Evolutionary conservation across 768 basidiomycete genomes (phyloP).

Genomic region (Mycena belliarum): DNA sequence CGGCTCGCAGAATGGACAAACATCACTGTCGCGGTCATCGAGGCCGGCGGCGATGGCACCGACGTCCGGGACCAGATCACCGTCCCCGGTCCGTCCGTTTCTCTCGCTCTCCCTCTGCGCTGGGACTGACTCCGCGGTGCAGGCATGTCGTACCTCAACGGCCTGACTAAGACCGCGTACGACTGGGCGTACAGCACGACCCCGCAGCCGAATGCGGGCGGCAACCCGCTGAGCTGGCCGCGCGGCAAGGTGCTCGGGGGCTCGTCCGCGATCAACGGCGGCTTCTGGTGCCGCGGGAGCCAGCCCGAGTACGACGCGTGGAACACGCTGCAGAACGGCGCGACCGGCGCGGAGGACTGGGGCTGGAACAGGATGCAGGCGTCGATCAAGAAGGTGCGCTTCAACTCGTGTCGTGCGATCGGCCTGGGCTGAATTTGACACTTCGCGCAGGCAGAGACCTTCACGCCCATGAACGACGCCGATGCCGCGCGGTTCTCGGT

Average conservation of each 20-base stretch:
- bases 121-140: not conserved
- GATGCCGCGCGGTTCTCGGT: slow-evolving; percentile 13
- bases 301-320: slow-evolving; percentile 29
- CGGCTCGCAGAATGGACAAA: slow-evolving; percentile 19
- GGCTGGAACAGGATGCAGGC: slow-evolving; percentile 32
- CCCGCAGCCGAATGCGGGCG: slow-evolving; percentile 12
- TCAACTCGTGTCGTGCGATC: too few relatives aligned
- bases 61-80: slow-evolving; percentile 15
- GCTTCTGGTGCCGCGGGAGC: slow-evolving; percentile 28
- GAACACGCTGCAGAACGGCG: slow-evolving; percentile 23
- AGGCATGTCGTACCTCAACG: slow-evolving; percentile 23
- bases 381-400: slow-evolving; percentile 30
- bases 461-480: slow-evolving; percentile 18
- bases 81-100: slow-evolving; percentile 11
- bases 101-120: not conserved
- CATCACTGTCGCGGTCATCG: slow-evolving; percentile 21
- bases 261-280: slow-evolving; percentile 30
- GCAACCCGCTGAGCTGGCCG: slow-evolving; percentile 7
- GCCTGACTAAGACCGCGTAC: slow-evolving; percentile 6
- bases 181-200: slow-evolving; percentile 20
- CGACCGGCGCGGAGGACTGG: slow-evolving; percentile 27
- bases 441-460: slow-evolving; percentile 15
- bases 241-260: slow-evolving; percentile 29
- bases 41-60: slow-evolving; percentile 19
- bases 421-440: not conserved